phyloP scores from a whole-genome alignment of 2,329 filamentous ascomycete species.

The Fusarium lateritium region DNA sequence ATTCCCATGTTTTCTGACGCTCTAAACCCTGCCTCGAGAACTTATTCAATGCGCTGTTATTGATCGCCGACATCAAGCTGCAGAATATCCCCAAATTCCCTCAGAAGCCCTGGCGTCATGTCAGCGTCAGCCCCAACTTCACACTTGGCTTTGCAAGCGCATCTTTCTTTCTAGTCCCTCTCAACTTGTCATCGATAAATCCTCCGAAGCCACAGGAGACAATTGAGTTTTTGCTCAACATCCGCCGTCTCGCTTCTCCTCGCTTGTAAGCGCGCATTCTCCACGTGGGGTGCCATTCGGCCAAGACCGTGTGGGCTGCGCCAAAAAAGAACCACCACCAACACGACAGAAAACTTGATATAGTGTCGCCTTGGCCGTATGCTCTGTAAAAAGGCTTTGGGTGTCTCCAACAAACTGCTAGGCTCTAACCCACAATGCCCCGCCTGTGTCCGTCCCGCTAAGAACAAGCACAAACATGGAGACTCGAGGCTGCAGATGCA shows the following conservation, averaged over 20 bases:
- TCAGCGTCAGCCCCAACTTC: conserved; percentile 41
- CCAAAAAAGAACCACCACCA: conserved; percentile 7
- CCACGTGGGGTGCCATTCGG: conserved; percentile 49
- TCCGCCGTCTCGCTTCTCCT: conserved; percentile 34
- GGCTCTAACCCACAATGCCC: conserved; percentile 4
- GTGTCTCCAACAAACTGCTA: background rate
- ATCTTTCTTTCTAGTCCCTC: background rate
- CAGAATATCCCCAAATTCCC: conserved; percentile 6
- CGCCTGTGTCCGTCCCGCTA: conserved; percentile 20
- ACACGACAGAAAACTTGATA: conserved; percentile 23
- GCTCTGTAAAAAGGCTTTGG: background rate
- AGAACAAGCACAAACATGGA: conserved; percentile 6
- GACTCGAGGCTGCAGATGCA: conserved; percentile 24
- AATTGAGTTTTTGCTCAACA: conserved; percentile 39
- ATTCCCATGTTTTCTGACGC: conserved; percentile 9
- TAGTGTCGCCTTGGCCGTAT: conserved; percentile 7
- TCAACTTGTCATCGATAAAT: conserved; percentile 34
- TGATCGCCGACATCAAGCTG: conserved; percentile 5
- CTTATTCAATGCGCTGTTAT: conserved; percentile 19
- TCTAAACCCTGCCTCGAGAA: conserved; percentile 8
- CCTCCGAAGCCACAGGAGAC: conserved; percentile 17
- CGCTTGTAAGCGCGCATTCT: conserved; percentile 44
- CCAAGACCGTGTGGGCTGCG: conserved; percentile 42
- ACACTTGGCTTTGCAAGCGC: conserved; percentile 10
- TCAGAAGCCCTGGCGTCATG: conserved; percentile 28